Percentiles rank a stretch among this genome's conserved stretches.
phyloP scores from a whole-genome alignment of 1,284 basidiomycete species.

The Peniophora sp. region DNA sequence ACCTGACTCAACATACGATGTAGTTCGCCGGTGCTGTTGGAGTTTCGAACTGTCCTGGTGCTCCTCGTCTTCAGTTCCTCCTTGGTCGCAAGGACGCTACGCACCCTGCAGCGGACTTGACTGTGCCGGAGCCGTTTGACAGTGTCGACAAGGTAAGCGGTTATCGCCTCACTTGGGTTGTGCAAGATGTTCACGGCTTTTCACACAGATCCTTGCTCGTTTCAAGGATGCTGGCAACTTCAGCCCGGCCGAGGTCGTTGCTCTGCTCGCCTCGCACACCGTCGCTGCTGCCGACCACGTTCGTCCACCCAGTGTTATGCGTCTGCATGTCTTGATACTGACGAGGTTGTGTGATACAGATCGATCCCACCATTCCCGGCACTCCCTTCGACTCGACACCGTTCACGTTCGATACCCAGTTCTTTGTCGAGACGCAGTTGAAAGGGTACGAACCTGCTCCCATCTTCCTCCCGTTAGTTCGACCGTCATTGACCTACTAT shows the following conservation, averaged over 20 bases:
- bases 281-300: slow-evolving; percentile 15
- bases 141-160: not conserved
- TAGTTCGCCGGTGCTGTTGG: slow-evolving; percentile 22
- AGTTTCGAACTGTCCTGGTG: slow-evolving; percentile 21
- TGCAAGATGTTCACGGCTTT: slow-evolving; percentile 16
- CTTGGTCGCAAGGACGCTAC: slow-evolving; percentile 16
- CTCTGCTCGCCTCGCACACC: slow-evolving; percentile 20
- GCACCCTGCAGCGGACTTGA: slow-evolving; percentile 15
- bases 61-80: slow-evolving; percentile 19
- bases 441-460: no score
- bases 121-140: slow-evolving; percentile 21
- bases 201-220: slow-evolving; percentile 22
- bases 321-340: no score
- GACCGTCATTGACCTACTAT: slow-evolving; percentile 29
- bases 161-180: not conserved
- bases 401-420: slow-evolving; percentile 28
- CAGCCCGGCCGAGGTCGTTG: slow-evolving; percentile 19
- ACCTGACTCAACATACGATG: slow-evolving; percentile 13
- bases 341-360: no score
- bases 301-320: not conserved
- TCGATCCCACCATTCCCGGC: slow-evolving; percentile 16
- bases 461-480: slow-evolving; percentile 23
- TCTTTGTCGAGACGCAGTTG: slow-evolving; percentile 30
- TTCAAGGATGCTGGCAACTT: slow-evolving; percentile 17
- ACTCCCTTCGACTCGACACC: slow-evolving; percentile 25